Conservation (phyloP, 1,284 basidiomycete genomes). For the Melanopsichium pennsylvanicum region DNA sequence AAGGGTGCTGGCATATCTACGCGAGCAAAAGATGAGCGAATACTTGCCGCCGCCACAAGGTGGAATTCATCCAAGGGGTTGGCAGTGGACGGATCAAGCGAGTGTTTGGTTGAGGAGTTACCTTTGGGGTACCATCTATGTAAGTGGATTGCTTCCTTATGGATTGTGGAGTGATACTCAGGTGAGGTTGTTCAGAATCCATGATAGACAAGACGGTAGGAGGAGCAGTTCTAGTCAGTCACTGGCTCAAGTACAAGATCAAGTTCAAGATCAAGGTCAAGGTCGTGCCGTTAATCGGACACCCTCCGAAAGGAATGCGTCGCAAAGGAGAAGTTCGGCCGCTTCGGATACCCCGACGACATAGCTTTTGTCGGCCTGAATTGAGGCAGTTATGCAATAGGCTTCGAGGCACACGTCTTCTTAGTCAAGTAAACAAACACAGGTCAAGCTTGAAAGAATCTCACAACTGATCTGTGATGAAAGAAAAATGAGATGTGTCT, state of each 20-base stretch:
- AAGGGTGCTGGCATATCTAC: constrained; percentile 51
- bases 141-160: constrained; percentile 40
- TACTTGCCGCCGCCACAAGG: constrained; percentile 28
- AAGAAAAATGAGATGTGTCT: no score
- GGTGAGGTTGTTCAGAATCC: constrained; percentile 36
- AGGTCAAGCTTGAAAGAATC: no score
- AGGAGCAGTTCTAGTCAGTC: background rate
- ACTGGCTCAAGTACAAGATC: background rate
- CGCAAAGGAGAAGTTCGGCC: no score
- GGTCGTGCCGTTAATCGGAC: background rate
- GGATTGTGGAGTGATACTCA: constrained; percentile 51
- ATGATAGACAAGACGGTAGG: constrained; percentile 4
- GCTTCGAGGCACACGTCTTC: no score
- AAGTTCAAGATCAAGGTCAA: background rate
- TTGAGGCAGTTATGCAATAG: background rate
- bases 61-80: constrained; percentile 31
- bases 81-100: constrained; percentile 55
- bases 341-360: no score
- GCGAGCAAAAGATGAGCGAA: constrained; percentile 41
- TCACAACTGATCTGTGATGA: no score
- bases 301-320: background rate
- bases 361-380: background rate
- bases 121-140: constrained; percentile 60
- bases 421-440: no score
- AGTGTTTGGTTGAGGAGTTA: constrained; percentile 57